Base-by-base conservation (phyloP, 2,329 filamentous ascomycete species). In the Xylaria sp. region DNA sequence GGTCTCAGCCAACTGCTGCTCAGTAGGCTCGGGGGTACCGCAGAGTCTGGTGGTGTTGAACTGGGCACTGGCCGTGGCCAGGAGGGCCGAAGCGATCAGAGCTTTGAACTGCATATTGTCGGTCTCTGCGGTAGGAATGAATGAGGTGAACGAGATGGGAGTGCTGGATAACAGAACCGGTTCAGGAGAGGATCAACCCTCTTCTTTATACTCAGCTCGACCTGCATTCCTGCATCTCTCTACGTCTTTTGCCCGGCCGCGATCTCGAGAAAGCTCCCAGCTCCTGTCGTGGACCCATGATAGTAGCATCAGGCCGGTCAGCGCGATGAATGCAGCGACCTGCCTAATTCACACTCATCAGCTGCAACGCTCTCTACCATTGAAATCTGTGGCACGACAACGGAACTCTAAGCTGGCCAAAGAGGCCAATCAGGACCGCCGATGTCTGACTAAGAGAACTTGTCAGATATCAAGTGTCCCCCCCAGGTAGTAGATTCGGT, bases 11-110 rank as follows among this genome's bases (percentile, higher is more conserved):
- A 75, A 66, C 57, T 78, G 76, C 67, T 73, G 66, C 23, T 60
- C 60, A 15, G 73, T 77, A 1, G 76, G 76, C 9, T 74, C 74
- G 30, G 74, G 74, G 23, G 76, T 75, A 41, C 74, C 75, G 62
- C 76, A 78, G 6, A 72, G 58, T 46, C 72, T 65, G 41, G 72
- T 73, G 41, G 15, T 41, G 18, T 71, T 66, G 25, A 75, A 59
- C 25, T 62, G 65, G 60, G 73, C 74, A 43, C 70, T 61, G 68
- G 72, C 75, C 56, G 67, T 71, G 55, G 71, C 74, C 73, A 76
- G 36, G 18, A 76, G 63, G 41, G 72, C 72, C 34, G 71, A 63
- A 25, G 71, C 57, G 25, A 70, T 60, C 43, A 67, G 43, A 30
- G 68, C 60, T 28, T 74, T 75, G 71, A 76, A 72, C 50, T 76